Base-by-base conservation (phyloP, 2,329 filamentous ascomycete genomes). In the Fusarium solani-melongenae region DNA sequence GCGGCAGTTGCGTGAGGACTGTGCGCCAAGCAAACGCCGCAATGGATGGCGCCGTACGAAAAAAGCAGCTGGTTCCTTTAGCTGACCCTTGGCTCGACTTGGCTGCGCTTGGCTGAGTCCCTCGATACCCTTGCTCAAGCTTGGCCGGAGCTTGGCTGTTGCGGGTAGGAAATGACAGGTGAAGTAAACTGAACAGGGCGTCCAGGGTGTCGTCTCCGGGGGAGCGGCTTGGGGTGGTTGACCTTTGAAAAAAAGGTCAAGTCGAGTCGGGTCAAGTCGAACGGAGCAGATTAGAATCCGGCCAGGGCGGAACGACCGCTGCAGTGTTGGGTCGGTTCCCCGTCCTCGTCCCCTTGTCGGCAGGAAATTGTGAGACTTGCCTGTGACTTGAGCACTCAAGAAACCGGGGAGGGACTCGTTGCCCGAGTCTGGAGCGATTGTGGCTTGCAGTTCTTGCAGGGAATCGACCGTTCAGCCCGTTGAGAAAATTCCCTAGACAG, bases 61-160 rank as follows among this genome's bases (percentile, higher is more conserved):
- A 64, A 51, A 57, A 59, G 51, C 34, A 66, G 64, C 49, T 65
- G 49, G 55, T 69, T 74, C 38, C 65, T 72, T 53, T 74, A 65
- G 70, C 15, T 57, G 72, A 56, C 60, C 65, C 72, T 75, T 74
- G 72, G 60, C 66, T 51, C 34, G 69, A 41, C 70, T 62, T 59
- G 56, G 59, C 63, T 75, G 64, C 36, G 57, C 70, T 76, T 76
- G 73, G 73, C 70, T 65, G 64, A 64, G 41, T 72, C 68, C n/a
- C 64, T 62, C n/a, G 22, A 74, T 61, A 72, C 66, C 72, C 72
- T 69, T 63, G 64, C 59, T 63, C 64, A 56, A 74, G 53, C 67
- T 73, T 66, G 61, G 66, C 63, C 60, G 58, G 66, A 72, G 73
- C 64, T 64, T 76, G 57, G 64, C 66, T 34, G 63, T 49, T 39